Evolutionary conservation across 208 protist genomes (phyloP).

Genomic region (Acanthamoeba sp.): DNA sequence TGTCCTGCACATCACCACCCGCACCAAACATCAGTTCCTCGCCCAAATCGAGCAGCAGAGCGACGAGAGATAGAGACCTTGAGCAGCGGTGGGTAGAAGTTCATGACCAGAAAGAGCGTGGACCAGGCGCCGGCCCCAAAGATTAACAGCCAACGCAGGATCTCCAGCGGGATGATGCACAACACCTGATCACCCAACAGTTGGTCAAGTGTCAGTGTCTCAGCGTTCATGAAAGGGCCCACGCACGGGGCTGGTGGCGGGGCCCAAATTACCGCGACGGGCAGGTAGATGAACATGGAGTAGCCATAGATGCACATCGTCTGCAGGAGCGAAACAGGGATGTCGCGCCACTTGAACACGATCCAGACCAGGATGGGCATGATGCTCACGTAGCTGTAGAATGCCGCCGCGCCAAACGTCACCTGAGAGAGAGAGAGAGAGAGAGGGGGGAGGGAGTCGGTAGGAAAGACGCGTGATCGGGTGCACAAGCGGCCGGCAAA

Average conservation of each 20-base stretch:
- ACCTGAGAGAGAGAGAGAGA: not conserved
- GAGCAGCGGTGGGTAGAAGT: slow-evolving; percentile 38
- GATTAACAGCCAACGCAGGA: slow-evolving; percentile 24
- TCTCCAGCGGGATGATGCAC: slow-evolving; percentile 50
- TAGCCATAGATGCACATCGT: slow-evolving; percentile 75
- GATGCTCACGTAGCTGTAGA: slow-evolving; percentile 63
- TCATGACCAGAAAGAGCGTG: slow-evolving; percentile 56
- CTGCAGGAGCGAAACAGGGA: slow-evolving; percentile 31
- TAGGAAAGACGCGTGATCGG: not conserved
- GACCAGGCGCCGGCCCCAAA: not conserved
- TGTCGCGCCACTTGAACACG: slow-evolving; percentile 47
- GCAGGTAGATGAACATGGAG: slow-evolving; percentile 69
- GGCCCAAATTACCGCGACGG: slow-evolving; percentile 53
- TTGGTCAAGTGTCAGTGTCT: not conserved
- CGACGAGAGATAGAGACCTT: not conserved
- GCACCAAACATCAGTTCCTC: no score
- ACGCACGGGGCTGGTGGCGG: no score
- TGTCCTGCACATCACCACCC: no score
- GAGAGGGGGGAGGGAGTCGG: no score
- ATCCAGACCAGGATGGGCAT: slow-evolving; percentile 65
- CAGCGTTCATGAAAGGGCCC: not conserved
- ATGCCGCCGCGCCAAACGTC: slow-evolving; percentile 22
- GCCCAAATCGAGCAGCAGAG: not conserved
- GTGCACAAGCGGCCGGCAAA: no score
- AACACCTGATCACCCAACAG: not conserved